These are phyloP conservation scores for Mimosa pudica DNA, from an alignment of 306 rosid genomes.

Conservation along the genomic window DNA sequence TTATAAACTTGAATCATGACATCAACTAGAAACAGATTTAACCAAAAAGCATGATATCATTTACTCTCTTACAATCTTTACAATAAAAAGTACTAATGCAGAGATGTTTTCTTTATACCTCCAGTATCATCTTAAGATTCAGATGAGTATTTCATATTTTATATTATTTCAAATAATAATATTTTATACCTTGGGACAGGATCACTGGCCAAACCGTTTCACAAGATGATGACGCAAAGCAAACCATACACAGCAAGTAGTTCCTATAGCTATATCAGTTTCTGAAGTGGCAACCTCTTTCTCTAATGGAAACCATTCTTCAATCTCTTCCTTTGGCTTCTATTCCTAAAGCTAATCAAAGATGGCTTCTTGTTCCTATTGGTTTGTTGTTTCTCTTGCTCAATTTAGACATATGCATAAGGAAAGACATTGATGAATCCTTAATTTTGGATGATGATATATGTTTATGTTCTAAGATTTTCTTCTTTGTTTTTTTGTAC, in stretches of 20 bases:
- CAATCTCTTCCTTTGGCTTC: slow-evolving; percentile 49
- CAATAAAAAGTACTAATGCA: neutral
- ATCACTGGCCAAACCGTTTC: neutral
- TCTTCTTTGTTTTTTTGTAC: neutral
- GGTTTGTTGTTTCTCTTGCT: slow-evolving; percentile 52
- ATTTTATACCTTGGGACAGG: neutral
- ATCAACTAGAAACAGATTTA: neutral
- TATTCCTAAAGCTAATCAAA: slow-evolving; percentile 42
- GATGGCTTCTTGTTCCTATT: slow-evolving; percentile 89
- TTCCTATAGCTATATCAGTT: no score
- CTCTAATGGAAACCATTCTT: slow-evolving; percentile 54
- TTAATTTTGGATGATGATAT: neutral
- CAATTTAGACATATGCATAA: slow-evolving; percentile 2
- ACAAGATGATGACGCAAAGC: neutral
- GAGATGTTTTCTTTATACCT: neutral
- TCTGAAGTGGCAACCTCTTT: neutral
- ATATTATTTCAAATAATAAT: neutral
- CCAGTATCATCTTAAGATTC: neutral
- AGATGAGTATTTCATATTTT: neutral
- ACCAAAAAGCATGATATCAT: neutral
- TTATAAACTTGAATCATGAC: neutral
- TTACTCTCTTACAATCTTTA: neutral
- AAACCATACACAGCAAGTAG: neutral
- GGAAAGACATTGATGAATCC: neutral
- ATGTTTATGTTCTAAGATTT: neutral